A percentile compares a stretch with the other conserved stretches of the same genome.
Conservation (phyloP, 2,329 filamentous ascomycete genomes). For the Harringtonia aguacate region DNA sequence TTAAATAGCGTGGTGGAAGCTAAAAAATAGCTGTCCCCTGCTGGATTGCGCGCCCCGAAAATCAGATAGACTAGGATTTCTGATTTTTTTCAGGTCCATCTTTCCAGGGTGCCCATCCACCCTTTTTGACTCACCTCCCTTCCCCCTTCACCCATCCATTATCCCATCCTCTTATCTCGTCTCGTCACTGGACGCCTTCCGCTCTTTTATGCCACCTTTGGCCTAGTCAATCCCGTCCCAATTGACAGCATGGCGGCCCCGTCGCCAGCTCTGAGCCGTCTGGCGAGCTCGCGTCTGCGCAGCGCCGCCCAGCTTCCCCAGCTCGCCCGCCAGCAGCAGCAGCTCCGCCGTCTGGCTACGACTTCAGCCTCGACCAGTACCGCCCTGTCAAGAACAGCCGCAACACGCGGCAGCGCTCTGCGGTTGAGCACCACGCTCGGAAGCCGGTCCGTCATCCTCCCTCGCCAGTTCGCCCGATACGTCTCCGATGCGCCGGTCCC, state of each 20-base stretch:
- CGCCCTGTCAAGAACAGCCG: too few species aligned
- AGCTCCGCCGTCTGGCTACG: slow-evolving; percentile 16
- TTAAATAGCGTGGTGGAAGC: too few species aligned
- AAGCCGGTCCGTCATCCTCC: slow-evolving; percentile 2
- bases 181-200: neutral
- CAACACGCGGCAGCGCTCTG: slow-evolving; percentile 13
- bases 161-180: neutral
- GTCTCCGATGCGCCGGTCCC: slow-evolving; percentile 26
- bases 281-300: slow-evolving; percentile 18
- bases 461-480: slow-evolving; percentile 17
- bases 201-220: neutral
- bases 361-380: slow-evolving; percentile 14
- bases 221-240: slow-evolving; percentile 2
- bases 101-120: neutral
- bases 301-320: slow-evolving; percentile 7
- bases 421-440: neutral
- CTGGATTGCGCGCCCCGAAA: too few species aligned
- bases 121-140: neutral
- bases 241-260: slow-evolving; percentile 22
- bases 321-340: slow-evolving; percentile 11
- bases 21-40: too few species aligned
- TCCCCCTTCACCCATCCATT: neutral
- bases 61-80: neutral
- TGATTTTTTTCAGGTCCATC: too few species aligned
- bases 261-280: slow-evolving; percentile 20